These are phyloP conservation scores for Taiozyma sp. DNA, from an alignment of 1,139 yeast species.

Conservation along the genomic window DNA sequence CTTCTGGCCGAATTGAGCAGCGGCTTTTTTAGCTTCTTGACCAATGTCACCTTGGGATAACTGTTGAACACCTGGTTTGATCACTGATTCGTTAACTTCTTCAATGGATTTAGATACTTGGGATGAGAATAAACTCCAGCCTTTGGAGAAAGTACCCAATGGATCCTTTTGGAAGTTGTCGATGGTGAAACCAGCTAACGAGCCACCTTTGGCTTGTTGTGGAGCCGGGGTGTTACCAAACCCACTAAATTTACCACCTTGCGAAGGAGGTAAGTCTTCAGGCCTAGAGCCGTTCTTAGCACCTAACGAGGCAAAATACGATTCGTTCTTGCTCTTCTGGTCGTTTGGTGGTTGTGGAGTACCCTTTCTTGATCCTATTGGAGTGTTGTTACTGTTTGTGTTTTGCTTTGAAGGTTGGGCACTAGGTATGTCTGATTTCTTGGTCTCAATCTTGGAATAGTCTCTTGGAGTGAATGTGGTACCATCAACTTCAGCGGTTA, in stretches of 20 bases:
- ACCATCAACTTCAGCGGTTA: constrained; percentile 74
- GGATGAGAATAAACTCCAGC: constrained; percentile 90
- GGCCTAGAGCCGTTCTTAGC: constrained; percentile 69
- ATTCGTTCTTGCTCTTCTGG: constrained; percentile 65
- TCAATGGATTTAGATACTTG: constrained; percentile 78
- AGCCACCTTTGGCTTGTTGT: constrained; percentile 26
- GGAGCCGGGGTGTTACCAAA: constrained; percentile 73
- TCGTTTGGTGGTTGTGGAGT: constrained; percentile 31
- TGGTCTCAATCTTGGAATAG: constrained; percentile 39
- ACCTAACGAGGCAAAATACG: constrained; percentile 79
- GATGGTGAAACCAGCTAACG: constrained; percentile 55
- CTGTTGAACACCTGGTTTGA: constrained; percentile 83
- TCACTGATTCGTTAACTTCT: constrained; percentile 84
- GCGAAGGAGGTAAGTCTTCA: constrained; percentile 80
- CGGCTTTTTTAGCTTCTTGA: constrained; percentile 77
- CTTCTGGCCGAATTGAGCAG: constrained; percentile 92
- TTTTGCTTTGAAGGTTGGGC: neutral
- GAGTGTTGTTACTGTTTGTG: constrained; percentile 24
- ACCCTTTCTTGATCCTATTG: constrained; percentile 39
- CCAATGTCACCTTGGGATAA: constrained; percentile 71
- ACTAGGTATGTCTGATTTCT: constrained; percentile 7
- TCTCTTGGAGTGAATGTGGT: constrained; percentile 64
- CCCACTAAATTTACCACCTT: constrained; percentile 91
- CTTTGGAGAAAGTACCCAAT: constrained; percentile 79
- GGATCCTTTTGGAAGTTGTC: constrained; percentile 86